Conservation (phyloP, 1,284 basidiomycete species). For the Erythrobasidium hasegawianum region DNA sequence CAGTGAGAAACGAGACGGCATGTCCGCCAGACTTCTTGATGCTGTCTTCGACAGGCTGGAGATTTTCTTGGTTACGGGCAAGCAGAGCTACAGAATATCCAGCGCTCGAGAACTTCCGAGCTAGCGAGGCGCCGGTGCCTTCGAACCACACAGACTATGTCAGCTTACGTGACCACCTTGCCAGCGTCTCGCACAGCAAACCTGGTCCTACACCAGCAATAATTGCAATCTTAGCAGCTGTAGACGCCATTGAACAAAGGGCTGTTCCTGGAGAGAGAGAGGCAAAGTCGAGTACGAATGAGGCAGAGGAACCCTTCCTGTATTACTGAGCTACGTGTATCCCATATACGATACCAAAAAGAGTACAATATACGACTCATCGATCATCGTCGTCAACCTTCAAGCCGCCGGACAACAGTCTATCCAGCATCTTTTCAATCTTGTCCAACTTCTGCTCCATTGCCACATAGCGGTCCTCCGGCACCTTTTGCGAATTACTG, state of each 20-base stretch:
- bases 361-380: neutral
- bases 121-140: slow-evolving; percentile 18
- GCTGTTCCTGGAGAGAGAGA: neutral
- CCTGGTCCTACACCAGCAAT: slow-evolving; percentile 31
- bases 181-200: neutral
- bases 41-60: slow-evolving; percentile 10
- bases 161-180: neutral
- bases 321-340: too few species aligned
- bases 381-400: slow-evolving; percentile 12
- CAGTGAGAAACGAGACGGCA: slow-evolving; percentile 28
- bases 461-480: slow-evolving; percentile 4
- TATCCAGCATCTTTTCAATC: slow-evolving; percentile 27
- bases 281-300: too few species aligned
- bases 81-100: slow-evolving; percentile 30
- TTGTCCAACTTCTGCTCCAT: slow-evolving; percentile 27
- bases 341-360: too few species aligned
- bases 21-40: slow-evolving; percentile 20
- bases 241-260: neutral
- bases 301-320: too few species aligned
- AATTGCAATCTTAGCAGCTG: slow-evolving; percentile 17
- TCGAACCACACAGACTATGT: neutral
- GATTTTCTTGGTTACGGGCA: slow-evolving; percentile 20
- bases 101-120: slow-evolving; percentile 19
- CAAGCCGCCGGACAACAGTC: slow-evolving; percentile 20
- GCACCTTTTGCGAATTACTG: neutral